Conservation (phyloP, 2,329 filamentous ascomycete species). For the Fusarium citri region DNA sequence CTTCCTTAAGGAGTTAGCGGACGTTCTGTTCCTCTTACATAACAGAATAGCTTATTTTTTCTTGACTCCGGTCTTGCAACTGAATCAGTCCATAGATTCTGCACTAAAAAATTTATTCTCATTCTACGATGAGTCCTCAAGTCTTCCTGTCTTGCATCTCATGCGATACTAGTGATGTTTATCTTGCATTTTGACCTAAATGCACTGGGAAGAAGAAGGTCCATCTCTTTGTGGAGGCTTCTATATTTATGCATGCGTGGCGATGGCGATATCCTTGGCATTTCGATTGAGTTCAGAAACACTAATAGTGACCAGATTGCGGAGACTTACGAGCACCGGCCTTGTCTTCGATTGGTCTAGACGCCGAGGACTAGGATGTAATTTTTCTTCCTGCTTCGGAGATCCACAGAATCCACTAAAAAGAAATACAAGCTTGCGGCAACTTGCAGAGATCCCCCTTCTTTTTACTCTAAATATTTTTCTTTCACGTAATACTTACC, state of each 20-base stretch:
- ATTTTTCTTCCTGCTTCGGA: background rate
- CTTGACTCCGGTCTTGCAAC: background rate
- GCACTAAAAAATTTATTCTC: background rate
- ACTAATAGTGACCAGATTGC: conserved; percentile 2
- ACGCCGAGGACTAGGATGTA: background rate
- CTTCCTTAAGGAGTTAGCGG: background rate
- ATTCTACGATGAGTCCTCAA: background rate
- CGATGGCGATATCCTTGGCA: background rate
- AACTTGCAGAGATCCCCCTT: conserved; percentile 2
- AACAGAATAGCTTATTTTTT: background rate
- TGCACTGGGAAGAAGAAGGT: no score
- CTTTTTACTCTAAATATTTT: background rate
- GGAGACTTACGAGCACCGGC: background rate
- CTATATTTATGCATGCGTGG: background rate
- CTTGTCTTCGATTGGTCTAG: background rate
- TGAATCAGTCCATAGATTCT: background rate
- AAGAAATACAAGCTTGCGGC: conserved; percentile 5
- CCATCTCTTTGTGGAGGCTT: background rate
- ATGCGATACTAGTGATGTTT: no score
- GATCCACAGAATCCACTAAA: conserved; percentile 9
- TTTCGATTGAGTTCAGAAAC: background rate
- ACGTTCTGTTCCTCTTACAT: background rate
- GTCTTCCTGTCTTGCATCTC: no score
- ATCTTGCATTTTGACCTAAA: no score
- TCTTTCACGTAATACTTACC: background rate